phyloP scores from a whole-genome alignment of 441 rosid species.

The Flueggea neowawraea region DNA sequence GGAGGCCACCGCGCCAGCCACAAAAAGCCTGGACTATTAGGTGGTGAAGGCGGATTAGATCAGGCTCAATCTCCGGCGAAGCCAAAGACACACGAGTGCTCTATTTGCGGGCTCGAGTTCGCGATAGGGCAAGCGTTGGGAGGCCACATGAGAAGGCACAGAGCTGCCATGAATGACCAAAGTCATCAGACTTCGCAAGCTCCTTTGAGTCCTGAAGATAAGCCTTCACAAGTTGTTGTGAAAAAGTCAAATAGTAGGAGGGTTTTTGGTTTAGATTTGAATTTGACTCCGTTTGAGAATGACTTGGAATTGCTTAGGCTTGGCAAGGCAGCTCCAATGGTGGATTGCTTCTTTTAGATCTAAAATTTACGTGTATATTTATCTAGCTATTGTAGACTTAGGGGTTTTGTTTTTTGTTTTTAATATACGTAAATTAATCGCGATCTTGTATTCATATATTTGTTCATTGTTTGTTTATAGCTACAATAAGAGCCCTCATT shows the following conservation, averaged over 20 bases:
- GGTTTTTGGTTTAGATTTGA: constrained; percentile 62
- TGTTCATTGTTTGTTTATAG: too few relatives aligned
- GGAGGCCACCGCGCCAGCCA: constrained; percentile 99
- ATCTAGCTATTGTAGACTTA: too few relatives aligned
- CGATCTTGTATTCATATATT: too few relatives aligned
- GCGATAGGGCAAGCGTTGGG: constrained; percentile 92
- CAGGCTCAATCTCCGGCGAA: constrained; percentile 11
- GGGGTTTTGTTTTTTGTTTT: too few relatives aligned
- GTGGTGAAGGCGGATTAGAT: constrained; percentile 19
- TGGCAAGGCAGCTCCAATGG: constrained; percentile 21
- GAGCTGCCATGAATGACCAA: constrained; percentile 29
- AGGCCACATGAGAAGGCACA: constrained; percentile 95
- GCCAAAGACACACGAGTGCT: constrained; percentile 81
- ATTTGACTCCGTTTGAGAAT: constrained; percentile 66
- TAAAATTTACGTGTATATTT: background rate
- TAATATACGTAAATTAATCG: too few relatives aligned
- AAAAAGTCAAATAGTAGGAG: constrained; percentile 42
- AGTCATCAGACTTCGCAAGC: background rate
- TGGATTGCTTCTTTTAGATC: constrained; percentile 34
- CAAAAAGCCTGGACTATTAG: constrained; percentile 56
- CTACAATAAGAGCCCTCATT: too few relatives aligned
- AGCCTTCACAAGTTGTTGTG: constrained; percentile 10
- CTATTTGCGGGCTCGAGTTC: constrained; percentile 86
- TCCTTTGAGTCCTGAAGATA: background rate
- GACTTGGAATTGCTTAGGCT: constrained; percentile 43